Percentiles rank a stretch among this genome's conserved stretches.
These are phyloP conservation scores for Gymnopus androsaceus DNA, from an alignment of 1,284 basidiomycete species.

Conservation along the genomic window DNA sequence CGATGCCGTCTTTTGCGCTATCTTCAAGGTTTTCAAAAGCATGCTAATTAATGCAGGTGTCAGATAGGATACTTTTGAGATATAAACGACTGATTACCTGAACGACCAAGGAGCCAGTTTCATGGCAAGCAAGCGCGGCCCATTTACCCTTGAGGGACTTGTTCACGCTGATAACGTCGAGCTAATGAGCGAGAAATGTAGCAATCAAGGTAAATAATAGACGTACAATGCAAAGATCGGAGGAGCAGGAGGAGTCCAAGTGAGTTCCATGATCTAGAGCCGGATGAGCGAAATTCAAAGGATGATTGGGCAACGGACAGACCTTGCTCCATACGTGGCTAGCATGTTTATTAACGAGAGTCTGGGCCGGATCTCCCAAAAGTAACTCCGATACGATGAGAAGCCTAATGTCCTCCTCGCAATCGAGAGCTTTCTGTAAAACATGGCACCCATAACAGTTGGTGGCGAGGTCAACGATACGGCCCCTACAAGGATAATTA, in stretches of 20 bases:
- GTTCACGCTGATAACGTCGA: conserved; percentile 59
- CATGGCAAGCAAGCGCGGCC: conserved; percentile 84
- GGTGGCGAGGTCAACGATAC: conserved; percentile 79
- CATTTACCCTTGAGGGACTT: conserved; percentile 82
- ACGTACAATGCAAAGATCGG: conserved; percentile 82
- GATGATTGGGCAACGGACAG: conserved; percentile 16
- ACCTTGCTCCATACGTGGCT: conserved; percentile 89
- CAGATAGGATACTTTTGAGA: background rate
- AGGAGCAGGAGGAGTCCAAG: conserved; percentile 79
- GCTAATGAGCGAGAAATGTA: conserved; percentile 13
- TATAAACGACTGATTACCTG: conserved; percentile 48
- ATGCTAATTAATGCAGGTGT: conserved; percentile 49
- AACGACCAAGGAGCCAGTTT: conserved; percentile 81
- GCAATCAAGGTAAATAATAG: background rate
- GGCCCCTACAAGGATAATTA: conserved; percentile 45
- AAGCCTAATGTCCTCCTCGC: conserved; percentile 78
- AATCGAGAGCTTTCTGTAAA: conserved; percentile 84
- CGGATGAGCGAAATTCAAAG: conserved; percentile 1
- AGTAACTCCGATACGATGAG: conserved; percentile 80
- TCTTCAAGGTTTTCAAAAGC: conserved; percentile 85
- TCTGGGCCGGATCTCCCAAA: conserved; percentile 77
- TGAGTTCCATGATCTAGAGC: conserved; percentile 76
- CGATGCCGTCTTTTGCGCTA: conserved; percentile 77
- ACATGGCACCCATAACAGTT: conserved; percentile 88
- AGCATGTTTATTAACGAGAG: conserved; percentile 83